Percentiles rank a stretch among this genome's conserved stretches.
Conservation (phyloP, 768 basidiomycete genomes). For the Neoboletus brunneissimus region DNA sequence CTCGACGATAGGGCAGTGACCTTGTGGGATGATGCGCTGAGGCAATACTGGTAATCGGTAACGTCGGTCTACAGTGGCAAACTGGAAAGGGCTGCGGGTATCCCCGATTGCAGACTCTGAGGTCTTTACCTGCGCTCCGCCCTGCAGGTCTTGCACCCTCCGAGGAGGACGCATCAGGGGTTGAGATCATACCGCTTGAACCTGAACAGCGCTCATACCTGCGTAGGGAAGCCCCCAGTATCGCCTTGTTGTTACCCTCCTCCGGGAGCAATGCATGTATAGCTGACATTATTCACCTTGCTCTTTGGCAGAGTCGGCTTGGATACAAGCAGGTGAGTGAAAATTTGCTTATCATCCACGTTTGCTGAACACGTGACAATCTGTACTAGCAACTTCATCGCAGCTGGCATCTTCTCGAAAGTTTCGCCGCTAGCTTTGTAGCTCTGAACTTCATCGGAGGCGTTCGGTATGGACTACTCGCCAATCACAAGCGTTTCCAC, state of each 20-base stretch:
- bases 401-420: conserved; percentile 79
- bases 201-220: conserved; percentile 97
- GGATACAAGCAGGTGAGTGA: conserved; percentile 73
- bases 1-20: conserved; percentile 30
- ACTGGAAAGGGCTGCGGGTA: conserved; percentile 90
- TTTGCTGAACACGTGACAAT: conserved; percentile 1
- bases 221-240: conserved; percentile 96
- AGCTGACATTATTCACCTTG: conserved; percentile 48
- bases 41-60: conserved; percentile 55
- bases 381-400: conserved; percentile 74
- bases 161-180: conserved; percentile 44
- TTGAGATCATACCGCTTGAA: conserved; percentile 99
- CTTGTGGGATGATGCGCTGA: conserved; percentile 30
- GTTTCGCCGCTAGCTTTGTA: conserved; percentile 84
- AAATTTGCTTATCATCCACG: background rate
- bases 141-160: conserved; percentile 9
- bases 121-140: conserved; percentile 9
- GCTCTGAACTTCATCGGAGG: conserved; percentile 90
- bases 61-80: conserved; percentile 63
- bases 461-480: conserved; percentile 52
- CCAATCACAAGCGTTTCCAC: conserved; percentile 3
- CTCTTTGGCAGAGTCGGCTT: conserved; percentile 53
- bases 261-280: conserved; percentile 36
- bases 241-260: conserved; percentile 45
- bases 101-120: conserved; percentile 47